Percentiles rank a stretch among this genome's conserved stretches.
Evolutionary conservation across 306 rosid species (phyloP).

Genomic region (Lupinus albus): DNA sequence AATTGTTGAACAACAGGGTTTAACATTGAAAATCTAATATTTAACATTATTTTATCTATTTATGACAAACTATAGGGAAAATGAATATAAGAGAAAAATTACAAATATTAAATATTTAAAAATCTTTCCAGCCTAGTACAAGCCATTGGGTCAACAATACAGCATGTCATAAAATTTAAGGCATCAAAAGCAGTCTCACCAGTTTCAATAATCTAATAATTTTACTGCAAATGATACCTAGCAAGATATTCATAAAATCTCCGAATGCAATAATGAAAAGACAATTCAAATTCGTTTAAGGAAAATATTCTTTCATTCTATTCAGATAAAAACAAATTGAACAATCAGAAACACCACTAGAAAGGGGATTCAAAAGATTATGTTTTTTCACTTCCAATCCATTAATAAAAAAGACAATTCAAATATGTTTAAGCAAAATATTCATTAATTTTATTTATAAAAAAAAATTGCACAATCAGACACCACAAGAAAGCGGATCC

Average conservation of each 20-base stretch:
- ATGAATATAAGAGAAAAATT: background rate
- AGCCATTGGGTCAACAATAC: background rate
- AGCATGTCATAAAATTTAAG: background rate
- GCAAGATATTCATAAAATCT: background rate
- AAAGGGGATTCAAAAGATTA: background rate
- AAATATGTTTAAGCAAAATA: slow-evolving; percentile 21
- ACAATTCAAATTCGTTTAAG: slow-evolving; percentile 4
- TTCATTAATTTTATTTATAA: background rate
- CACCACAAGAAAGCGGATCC: background rate
- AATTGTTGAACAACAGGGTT: background rate
- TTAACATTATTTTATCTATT: background rate
- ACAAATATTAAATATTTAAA: background rate
- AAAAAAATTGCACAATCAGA: background rate
- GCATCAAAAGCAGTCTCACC: background rate
- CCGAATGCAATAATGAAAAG: background rate
- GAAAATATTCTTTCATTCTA: background rate
- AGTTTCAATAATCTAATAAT: background rate
- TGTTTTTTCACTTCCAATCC: background rate
- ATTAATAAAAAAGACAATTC: background rate
- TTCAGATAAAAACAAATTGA: background rate
- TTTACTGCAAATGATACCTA: background rate
- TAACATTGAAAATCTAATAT: background rate
- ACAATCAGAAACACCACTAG: background rate
- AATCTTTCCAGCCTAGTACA: background rate
- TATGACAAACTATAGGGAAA: background rate